Percentiles rank a stretch among this genome's conserved stretches.
These are phyloP conservation scores for Chamaecrista fasciculata DNA, from an alignment of 306 rosid genomes.

Conservation along the genomic window DNA sequence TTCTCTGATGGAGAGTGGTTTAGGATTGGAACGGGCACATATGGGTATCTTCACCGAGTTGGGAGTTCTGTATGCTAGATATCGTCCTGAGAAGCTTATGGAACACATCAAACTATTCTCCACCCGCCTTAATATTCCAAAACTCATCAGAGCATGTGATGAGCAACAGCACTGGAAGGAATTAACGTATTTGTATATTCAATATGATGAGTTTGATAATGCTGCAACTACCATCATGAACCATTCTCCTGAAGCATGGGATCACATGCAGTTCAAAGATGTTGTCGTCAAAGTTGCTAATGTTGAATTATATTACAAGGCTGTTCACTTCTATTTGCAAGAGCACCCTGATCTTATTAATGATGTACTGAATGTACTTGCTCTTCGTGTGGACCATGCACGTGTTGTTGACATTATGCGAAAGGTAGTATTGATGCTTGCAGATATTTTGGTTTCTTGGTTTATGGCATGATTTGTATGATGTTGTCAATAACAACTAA, in stretches of 20 bases:
- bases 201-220: conserved; percentile 97
- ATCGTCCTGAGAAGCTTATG: conserved; percentile 97
- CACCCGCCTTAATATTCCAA: conserved; percentile 95
- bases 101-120: conserved; percentile 97
- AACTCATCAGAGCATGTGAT: conserved; percentile 96
- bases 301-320: conserved; percentile 93
- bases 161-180: conserved; percentile 99
- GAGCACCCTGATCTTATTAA: conserved; percentile 98
- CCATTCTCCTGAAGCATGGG: conserved; percentile 99
- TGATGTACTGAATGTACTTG: conserved; percentile 96
- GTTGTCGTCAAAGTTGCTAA: conserved; percentile 91
- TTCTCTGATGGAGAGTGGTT: conserved; percentile 99
- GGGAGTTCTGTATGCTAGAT: conserved; percentile 98
- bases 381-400: conserved; percentile 96
- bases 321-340: conserved; percentile 98
- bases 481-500: conserved; percentile 19
- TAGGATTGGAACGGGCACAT: conserved; percentile 97
- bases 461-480: not conserved
- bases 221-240: conserved; percentile 99
- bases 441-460: conserved; percentile 3
- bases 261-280: conserved; percentile 99
- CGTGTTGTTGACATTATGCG: conserved; percentile 98
- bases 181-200: conserved; percentile 90
- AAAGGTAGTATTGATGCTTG: conserved; percentile 51
- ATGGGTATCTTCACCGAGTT: conserved; percentile 99